Base-by-base conservation (phyloP, 2,329 filamentous ascomycete genomes). In the Blastomyces emzantsi region DNA sequence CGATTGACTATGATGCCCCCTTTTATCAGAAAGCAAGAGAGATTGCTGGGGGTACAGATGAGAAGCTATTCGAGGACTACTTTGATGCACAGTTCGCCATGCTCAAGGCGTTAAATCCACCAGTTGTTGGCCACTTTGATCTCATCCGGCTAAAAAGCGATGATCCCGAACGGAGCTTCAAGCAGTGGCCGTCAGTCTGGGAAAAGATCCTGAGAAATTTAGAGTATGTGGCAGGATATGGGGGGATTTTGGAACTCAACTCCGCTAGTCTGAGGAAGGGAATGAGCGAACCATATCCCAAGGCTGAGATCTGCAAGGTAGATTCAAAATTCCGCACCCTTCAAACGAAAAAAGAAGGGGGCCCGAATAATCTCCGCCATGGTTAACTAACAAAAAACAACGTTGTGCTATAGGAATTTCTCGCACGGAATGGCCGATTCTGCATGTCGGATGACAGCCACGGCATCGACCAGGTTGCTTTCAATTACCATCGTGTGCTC, bases 391-490 rank as follows among this genome's bases (percentile, higher is more conserved):
- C 28, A 65, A 54, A 39, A 60, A 28, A 28, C 6, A 65, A 64
- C 54, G 13, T 8, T 45, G 28, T 19, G 7, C 22, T 62, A 15
- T 66, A 90, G 88, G 85, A 85, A 73, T 96, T 91, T 79, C 72
- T 92, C 62, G 77, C 76, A 8, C 81, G 90, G 70, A 87, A 87
- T 30, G 92, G 94, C 30, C 85, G 84, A 65, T 96, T 97, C 76
- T 95, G 91, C 62, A 82, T 99, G 69, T 96, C 90, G 7, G 94
- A 99, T 74, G 94, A 99, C 76, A 96, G 92, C 74, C 94, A 99
- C 78, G 90, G 90, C 49, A 83, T 91, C 64, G 88, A 84, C 1
- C 93, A 99, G 73, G 83, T 99, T 5, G 91, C 87, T n/a, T 87
- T 90, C 60, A 93, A 96, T 73, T 97, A 94, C 77, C 72, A 74